Base-by-base conservation (phyloP, 2,329 filamentous ascomycete genomes). In the Aspergillus clavatus region DNA sequence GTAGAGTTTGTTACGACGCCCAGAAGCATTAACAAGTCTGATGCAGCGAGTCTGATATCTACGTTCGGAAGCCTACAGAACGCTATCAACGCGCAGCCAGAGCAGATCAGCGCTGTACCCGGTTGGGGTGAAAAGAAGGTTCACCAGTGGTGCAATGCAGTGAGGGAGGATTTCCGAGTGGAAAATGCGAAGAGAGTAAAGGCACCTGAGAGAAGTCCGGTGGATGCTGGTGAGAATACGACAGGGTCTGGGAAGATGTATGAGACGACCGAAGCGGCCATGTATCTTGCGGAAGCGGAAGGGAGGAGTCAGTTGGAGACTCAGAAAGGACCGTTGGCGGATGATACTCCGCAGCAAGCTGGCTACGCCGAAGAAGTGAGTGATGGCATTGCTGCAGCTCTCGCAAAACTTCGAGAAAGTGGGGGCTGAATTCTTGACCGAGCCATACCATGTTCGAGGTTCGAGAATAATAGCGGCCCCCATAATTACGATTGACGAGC, bases 71-170 rank as follows among this genome's bases (percentile, higher is more conserved):
- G 87, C 54, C 70, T 98, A 46, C 82, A 84, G 55, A 87, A 86
- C 28, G 91, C 91, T 0, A 76, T 97, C 47, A 96, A 96, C 65
- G 91, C 89, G 1, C 80, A 86, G 36, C 81, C 87, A 0, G 93
- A 97, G 63, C 87, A 95, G 66, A 78, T 98, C 27, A 81, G 83
- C 11, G 73, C 87, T 51, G 82, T 98, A n/a, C 80, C 84, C 23
- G 93, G 93, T 1, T 98, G 90, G 90, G 93, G 93, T 26, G 88
- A 94, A 68, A 89, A 88, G 72, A 98, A 98, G 69, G 89, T 96
- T 18, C 85, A 86, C 67, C 80, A 82, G 46, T 97, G 91, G 91
- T 84, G 79, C 55, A 79, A 75, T 45, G 85, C 86, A 7, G 86
- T 96, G 1, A 80, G 88, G 48, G 89, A 95, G 67, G 88, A 89